These are phyloP conservation scores for Ogataea hybrid DNA, from an alignment of 1,139 yeast genomes.

Conservation along the genomic window DNA sequence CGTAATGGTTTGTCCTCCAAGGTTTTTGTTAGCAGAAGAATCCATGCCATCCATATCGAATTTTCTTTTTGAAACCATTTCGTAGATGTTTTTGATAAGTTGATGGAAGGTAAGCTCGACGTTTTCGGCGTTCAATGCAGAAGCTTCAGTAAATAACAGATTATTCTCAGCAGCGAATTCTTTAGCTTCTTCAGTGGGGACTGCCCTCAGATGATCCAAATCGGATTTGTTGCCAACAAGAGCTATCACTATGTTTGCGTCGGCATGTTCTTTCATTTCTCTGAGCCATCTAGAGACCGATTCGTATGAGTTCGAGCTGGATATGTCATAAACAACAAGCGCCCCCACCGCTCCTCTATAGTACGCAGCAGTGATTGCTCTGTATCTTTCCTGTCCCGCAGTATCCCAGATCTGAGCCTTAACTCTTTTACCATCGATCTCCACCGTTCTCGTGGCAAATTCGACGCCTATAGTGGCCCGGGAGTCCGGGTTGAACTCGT, in stretches of 20 bases:
- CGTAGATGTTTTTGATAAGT: constrained; percentile 86
- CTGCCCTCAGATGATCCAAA: constrained; percentile 92
- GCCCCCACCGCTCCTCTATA: constrained; percentile 99
- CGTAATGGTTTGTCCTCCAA: constrained; percentile 83
- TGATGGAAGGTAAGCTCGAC: constrained; percentile 95
- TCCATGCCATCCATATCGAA: constrained; percentile 66
- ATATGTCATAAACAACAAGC: constrained; percentile 89
- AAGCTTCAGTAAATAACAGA: constrained; percentile 93
- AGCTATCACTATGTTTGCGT: constrained; percentile 94
- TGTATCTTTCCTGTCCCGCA: constrained; percentile 97
- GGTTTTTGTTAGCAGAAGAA: constrained; percentile 46
- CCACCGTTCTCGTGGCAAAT: constrained; percentile 94
- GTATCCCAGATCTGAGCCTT: constrained; percentile 99
- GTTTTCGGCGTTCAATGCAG: constrained; percentile 92
- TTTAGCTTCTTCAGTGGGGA: constrained; percentile 96
- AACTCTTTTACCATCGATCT: constrained; percentile 91
- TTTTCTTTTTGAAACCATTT: constrained; percentile 84
- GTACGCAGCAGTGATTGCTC: constrained; percentile 97
- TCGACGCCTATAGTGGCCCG: constrained; percentile 97
- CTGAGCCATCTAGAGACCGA: constrained; percentile 93
- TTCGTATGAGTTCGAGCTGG: constrained; percentile 91
- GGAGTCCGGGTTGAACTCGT: constrained; percentile 92
- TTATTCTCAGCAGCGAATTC: constrained; percentile 93
- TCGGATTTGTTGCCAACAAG: constrained; percentile 96
- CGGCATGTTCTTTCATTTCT: constrained; percentile 95